phyloP scores from a whole-genome alignment of 1,284 basidiomycete genomes.

The Ceratobasidium sp. region DNA sequence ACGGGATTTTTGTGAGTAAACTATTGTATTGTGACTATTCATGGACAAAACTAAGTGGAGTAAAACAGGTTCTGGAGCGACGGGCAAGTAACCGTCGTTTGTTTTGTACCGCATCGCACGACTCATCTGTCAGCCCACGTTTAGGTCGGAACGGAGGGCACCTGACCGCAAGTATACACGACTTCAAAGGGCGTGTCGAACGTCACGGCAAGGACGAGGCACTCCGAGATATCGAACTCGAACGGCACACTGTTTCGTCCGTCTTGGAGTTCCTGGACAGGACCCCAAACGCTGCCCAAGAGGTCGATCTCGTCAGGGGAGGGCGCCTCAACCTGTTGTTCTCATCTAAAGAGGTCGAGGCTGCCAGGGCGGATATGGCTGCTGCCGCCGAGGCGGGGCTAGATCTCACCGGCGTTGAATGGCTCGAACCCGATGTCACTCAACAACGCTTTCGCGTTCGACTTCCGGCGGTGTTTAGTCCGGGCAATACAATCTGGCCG shows the following conservation, averaged over 20 bases:
- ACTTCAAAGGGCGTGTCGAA: slow-evolving; percentile 61
- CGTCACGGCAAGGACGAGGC: slow-evolving; percentile 69
- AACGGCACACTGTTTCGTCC: slow-evolving; percentile 67
- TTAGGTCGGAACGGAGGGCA: slow-evolving; percentile 84
- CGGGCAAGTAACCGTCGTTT: slow-evolving; percentile 62
- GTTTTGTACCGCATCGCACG: background rate
- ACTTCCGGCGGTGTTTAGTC: slow-evolving; percentile 66
- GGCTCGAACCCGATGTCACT: slow-evolving; percentile 56
- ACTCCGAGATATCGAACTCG: slow-evolving; percentile 67
- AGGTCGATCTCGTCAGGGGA: slow-evolving; percentile 74
- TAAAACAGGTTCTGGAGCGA: slow-evolving; percentile 79
- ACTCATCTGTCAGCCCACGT: background rate
- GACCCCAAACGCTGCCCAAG: slow-evolving; percentile 59
- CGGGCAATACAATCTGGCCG: slow-evolving; percentile 80
- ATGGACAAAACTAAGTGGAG: background rate
- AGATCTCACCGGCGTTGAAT: slow-evolving; percentile 60
- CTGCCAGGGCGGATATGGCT: slow-evolving; percentile 63
- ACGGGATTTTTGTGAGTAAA: slow-evolving; percentile 77
- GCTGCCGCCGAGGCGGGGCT: slow-evolving; percentile 70
- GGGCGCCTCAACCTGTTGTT: slow-evolving; percentile 69
- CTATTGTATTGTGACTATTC: background rate
- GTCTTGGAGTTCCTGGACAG: slow-evolving; percentile 67
- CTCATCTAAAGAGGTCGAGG: slow-evolving; percentile 62
- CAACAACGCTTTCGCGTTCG: slow-evolving; percentile 63
- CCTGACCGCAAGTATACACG: slow-evolving; percentile 68